These are phyloP conservation scores for Anisodus acutangulus DNA, from an alignment of 257 asterid genomes.

Conservation along the genomic window DNA sequence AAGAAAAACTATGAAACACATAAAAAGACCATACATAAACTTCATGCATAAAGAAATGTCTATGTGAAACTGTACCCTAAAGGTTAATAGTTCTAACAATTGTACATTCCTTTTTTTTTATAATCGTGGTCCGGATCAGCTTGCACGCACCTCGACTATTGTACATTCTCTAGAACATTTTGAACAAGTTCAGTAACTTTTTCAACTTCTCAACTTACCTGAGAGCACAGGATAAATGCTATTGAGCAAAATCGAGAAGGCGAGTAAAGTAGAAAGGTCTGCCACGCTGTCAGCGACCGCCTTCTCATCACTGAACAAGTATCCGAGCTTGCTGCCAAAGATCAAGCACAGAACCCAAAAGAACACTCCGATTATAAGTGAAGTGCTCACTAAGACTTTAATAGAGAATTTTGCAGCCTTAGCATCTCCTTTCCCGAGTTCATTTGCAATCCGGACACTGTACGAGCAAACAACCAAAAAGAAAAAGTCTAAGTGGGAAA, in stretches of 20 bases:
- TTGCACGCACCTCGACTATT: no score
- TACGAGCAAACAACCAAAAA: neutral
- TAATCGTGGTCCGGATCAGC: no score
- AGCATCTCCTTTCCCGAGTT: conserved; percentile 78
- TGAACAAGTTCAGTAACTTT: neutral
- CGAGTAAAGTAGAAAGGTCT: conserved; percentile 61
- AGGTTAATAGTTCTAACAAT: no score
- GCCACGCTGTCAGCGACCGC: conserved; percentile 55
- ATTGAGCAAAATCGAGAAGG: conserved; percentile 65
- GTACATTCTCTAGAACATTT: neutral
- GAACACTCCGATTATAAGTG: conserved; percentile 47
- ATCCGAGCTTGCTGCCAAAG: conserved; percentile 63
- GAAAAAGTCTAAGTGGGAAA: neutral
- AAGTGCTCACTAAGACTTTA: conserved; percentile 59
- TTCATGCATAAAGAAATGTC: no score
- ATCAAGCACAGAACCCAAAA: conserved; percentile 55
- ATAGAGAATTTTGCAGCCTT: conserved; percentile 70
- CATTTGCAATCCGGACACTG: conserved; percentile 83
- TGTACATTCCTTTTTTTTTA: neutral
- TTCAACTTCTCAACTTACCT: conserved; percentile 39
- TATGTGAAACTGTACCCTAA: no score
- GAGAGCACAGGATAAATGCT: conserved; percentile 77
- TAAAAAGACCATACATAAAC: neutral
- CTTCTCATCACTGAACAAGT: conserved; percentile 54
- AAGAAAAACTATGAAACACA: neutral